A percentile compares a stretch with the other conserved stretches of the same genome.
Conservation (phyloP, 2,329 filamentous ascomycete genomes). For the Colletotrichum sp. region DNA sequence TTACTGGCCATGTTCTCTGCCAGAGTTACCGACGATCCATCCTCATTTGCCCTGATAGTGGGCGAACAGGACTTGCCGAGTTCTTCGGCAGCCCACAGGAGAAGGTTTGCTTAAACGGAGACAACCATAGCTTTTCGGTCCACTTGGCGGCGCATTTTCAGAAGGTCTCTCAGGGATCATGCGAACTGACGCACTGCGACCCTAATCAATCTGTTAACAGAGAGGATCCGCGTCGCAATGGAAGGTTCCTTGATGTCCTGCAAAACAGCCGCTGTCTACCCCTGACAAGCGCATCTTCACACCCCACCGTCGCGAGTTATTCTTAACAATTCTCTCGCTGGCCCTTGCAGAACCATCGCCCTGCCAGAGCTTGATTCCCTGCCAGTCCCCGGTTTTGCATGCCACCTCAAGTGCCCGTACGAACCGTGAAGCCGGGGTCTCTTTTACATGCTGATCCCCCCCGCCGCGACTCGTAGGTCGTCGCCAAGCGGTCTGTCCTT, state of each 20-base stretch:
- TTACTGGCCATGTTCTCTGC: background rate
- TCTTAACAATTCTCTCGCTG: background rate
- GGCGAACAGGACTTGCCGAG: background rate
- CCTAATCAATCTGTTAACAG: background rate
- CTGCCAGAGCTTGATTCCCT: background rate
- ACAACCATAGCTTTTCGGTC: background rate
- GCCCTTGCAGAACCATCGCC: background rate
- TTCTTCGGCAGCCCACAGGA: background rate
- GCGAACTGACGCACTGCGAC: background rate
- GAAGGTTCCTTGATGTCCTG: background rate
- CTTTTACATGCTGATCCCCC: background rate
- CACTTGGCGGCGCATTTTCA: background rate
- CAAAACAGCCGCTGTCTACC: background rate
- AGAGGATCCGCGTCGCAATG: background rate
- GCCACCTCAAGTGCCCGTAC: background rate
- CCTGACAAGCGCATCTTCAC: background rate
- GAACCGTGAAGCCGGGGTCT: background rate
- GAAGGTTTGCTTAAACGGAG: background rate
- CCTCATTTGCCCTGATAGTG: background rate
- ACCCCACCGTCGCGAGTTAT: background rate
- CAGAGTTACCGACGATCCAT: background rate
- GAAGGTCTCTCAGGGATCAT: background rate
- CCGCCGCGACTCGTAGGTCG: background rate
- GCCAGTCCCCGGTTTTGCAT: background rate
- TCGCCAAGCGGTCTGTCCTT: background rate